Percentiles rank a stretch among this genome's conserved stretches.
Conservation (phyloP, 2,329 filamentous ascomycete species). For the Acrodontium crateriforme region DNA sequence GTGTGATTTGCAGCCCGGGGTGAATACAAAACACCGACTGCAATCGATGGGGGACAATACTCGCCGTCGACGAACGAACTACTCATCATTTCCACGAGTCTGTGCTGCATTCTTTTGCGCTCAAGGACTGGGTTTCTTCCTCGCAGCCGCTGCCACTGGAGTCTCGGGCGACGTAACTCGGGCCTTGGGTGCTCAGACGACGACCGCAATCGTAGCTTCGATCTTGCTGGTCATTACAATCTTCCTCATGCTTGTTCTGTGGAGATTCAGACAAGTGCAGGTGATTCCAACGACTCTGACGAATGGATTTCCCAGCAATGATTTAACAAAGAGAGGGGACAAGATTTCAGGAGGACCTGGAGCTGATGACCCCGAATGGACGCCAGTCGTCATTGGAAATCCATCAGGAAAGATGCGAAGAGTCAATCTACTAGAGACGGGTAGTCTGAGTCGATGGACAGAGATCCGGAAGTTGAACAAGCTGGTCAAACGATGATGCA, state of each 20-base stretch:
- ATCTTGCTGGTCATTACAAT: conserved; percentile 53
- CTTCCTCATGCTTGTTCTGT: conserved; percentile 46
- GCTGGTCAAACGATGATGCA: conserved; percentile 8
- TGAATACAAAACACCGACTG: conserved; percentile 39
- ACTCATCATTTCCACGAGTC: conserved; percentile 62
- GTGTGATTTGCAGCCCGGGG: conserved; percentile 62
- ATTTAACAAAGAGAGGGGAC: conserved; percentile 36
- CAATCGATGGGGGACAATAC: conserved; percentile 31
- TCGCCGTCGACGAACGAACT: conserved; percentile 47
- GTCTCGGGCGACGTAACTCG: conserved; percentile 55
- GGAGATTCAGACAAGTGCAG: conserved; percentile 51
- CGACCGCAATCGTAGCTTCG: conserved; percentile 54
- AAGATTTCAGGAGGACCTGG: conserved; percentile 27
- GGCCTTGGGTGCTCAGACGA: conserved; percentile 50
- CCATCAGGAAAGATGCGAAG: conserved; percentile 53
- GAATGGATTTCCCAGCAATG: conserved; percentile 29
- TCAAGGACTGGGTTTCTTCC: conserved; percentile 55
- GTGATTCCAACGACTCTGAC: conserved; percentile 43
- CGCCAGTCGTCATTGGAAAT: conserved; percentile 57
- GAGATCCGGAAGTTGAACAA: conserved; percentile 47
- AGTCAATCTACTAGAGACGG: conserved; percentile 59
- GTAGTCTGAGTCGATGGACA: conserved; percentile 54
- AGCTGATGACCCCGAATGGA: conserved; percentile 46
- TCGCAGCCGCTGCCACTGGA: conserved; percentile 54
- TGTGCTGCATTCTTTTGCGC: conserved; percentile 56